Conservation (phyloP, 2,329 filamentous ascomycete species). For the Neonectria hederae region DNA sequence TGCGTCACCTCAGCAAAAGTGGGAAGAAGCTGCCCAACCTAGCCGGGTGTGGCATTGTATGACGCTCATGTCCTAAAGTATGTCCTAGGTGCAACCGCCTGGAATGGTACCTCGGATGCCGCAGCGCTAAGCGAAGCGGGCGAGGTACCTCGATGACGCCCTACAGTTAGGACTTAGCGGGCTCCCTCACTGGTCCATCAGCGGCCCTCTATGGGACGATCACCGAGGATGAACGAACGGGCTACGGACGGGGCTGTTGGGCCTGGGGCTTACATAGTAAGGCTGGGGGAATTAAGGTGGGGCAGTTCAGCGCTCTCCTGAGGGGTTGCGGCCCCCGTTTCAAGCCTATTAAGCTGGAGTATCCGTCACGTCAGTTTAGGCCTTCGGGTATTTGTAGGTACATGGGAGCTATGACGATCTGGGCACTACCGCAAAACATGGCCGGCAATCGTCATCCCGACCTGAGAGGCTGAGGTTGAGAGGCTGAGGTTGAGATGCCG, state of each 20-base stretch:
- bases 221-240: not conserved
- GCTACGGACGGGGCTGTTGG: slow-evolving; percentile 5
- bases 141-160: slow-evolving; percentile 15
- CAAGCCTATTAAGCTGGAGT: not conserved
- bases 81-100: slow-evolving; percentile 7
- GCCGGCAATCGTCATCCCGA: not conserved
- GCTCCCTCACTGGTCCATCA: slow-evolving; percentile 5
- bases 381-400: no score
- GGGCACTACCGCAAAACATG: not conserved
- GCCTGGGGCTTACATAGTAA: slow-evolving; percentile 1
- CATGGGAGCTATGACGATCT: not conserved
- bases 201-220: slow-evolving; percentile 4
- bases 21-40: slow-evolving; percentile 34
- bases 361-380: not conserved
- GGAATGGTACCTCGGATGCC: not conserved
- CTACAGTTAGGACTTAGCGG: not conserved
- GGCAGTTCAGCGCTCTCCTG: slow-evolving; percentile 12
- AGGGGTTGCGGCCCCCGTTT: not conserved
- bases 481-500: not conserved
- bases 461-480: not conserved
- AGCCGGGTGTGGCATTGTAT: slow-evolving; percentile 30
- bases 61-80: slow-evolving; percentile 33
- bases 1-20: slow-evolving; percentile 40
- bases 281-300: slow-evolving; percentile 2
- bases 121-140: not conserved